A percentile compares a stretch with the other conserved stretches of the same genome.
Evolutionary conservation across 1,284 basidiomycete genomes (phyloP).

Genomic region (Laetiporus sulphureus): DNA sequence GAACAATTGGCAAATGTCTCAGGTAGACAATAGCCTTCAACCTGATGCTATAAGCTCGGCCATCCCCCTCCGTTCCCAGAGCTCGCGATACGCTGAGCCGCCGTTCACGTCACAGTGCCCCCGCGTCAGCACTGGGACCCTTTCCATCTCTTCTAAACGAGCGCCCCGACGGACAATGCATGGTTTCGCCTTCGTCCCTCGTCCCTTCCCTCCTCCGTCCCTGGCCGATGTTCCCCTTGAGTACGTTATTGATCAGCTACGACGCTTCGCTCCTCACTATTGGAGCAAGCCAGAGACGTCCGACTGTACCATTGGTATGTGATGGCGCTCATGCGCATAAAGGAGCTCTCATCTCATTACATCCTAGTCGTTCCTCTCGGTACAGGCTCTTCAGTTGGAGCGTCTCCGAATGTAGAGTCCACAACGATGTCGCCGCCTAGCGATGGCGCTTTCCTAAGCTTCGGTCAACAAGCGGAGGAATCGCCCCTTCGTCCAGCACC

Average conservation of each 20-base stretch:
- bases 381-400: constrained; percentile 3
- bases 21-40: constrained; percentile 16
- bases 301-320: constrained; percentile 67
- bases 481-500: constrained; percentile 43
- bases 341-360: constrained; percentile 2
- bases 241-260: constrained; percentile 65
- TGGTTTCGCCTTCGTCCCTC: constrained; percentile 40
- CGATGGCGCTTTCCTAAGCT: constrained; percentile 8
- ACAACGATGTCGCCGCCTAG: constrained; percentile 7
- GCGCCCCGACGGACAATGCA: constrained; percentile 26
- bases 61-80: constrained; percentile 5
- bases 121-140: constrained; percentile 7
- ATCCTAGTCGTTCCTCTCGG: constrained; percentile 27
- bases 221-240: constrained; percentile 58
- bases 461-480: constrained; percentile 44
- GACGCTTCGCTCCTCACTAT: constrained; percentile 54
- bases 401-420: constrained; percentile 5
- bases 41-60: constrained; percentile 15
- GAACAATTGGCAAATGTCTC: constrained; percentile 13
- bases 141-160: constrained; percentile 7
- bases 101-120: constrained; percentile 8
- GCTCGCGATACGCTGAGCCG: constrained; percentile 8
- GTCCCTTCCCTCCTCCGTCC: constrained; percentile 56
- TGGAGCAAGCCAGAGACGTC: constrained; percentile 69
- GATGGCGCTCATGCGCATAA: constrained; percentile 1